phyloP scores from a whole-genome alignment of 2,329 filamentous ascomycete genomes.

The Fusarium hainanense region DNA sequence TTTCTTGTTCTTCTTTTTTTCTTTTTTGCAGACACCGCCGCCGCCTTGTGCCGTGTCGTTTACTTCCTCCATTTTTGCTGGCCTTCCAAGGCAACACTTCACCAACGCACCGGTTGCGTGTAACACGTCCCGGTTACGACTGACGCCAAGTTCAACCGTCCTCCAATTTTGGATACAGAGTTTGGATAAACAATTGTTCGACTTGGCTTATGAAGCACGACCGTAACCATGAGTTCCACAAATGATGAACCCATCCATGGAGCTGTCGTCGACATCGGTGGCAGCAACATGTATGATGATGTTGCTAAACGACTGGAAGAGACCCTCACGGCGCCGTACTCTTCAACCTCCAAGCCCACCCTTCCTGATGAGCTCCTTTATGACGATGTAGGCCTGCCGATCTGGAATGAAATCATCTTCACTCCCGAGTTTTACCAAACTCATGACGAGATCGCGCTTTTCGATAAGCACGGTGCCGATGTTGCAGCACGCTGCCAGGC shows the following conservation, averaged over 20 bases:
- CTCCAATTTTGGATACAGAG: not conserved
- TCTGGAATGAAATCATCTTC: constrained; percentile 57
- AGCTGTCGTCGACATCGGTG: constrained; percentile 54
- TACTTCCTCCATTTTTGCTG: constrained; percentile 1
- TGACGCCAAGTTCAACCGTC: constrained; percentile 11
- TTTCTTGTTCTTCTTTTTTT: not conserved
- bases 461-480: constrained; percentile 51
- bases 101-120: constrained; percentile 13
- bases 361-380: constrained; percentile 57
- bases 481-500: constrained; percentile 48
- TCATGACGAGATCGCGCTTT: constrained; percentile 53
- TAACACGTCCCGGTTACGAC: constrained; percentile 10
- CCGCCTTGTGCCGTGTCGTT: constrained; percentile 10
- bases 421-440: constrained; percentile 56
- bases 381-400: constrained; percentile 52
- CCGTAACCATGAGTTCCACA: constrained; percentile 25
- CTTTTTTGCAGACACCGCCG: not conserved
- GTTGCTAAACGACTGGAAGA: constrained; percentile 46
- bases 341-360: constrained; percentile 42
- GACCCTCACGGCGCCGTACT: constrained; percentile 42
- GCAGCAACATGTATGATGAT: constrained; percentile 48
- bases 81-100: not conserved
- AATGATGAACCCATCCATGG: constrained; percentile 45
- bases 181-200: constrained; percentile 7
- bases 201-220: constrained; percentile 3